These are phyloP conservation scores for Macrotyloma uniflorum DNA, from an alignment of 306 rosid genomes.

Conservation along the genomic window DNA sequence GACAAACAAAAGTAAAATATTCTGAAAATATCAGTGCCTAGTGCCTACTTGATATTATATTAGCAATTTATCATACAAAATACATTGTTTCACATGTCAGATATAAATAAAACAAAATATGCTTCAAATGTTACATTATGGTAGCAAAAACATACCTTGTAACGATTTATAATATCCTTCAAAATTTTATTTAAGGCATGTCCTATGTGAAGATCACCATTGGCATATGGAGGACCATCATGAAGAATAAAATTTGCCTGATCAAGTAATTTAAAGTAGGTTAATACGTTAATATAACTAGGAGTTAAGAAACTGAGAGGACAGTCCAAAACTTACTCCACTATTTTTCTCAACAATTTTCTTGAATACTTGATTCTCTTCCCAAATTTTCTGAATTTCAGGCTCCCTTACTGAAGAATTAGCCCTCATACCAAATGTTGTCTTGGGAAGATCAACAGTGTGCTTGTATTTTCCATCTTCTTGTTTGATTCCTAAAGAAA, in stretches of 20 bases:
- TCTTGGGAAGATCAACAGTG: slow-evolving; percentile 95
- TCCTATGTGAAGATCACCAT: slow-evolving; percentile 98
- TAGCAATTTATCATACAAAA: slow-evolving; percentile 21
- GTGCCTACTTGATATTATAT: slow-evolving; percentile 10
- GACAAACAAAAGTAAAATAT: slow-evolving; percentile 33
- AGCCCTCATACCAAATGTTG: slow-evolving; percentile 92
- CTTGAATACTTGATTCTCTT: slow-evolving; percentile 78
- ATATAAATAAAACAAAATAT: slow-evolving; percentile 17
- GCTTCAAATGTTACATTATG: not conserved
- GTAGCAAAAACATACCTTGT: slow-evolving; percentile 63
- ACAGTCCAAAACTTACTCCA: slow-evolving; percentile 62
- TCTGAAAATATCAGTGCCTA: slow-evolving; percentile 10
- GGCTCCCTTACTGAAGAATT: slow-evolving; percentile 85
- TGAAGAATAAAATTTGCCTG: slow-evolving; percentile 91
- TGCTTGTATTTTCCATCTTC: slow-evolving; percentile 96
- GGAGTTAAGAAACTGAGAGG: slow-evolving; percentile 1
- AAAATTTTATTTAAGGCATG: slow-evolving; percentile 94
- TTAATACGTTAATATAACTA: slow-evolving; percentile 37
- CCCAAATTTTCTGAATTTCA: slow-evolving; percentile 95
- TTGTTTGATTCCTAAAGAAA: slow-evolving; percentile 66
- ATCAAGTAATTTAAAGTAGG: slow-evolving; percentile 38
- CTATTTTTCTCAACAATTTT: slow-evolving; percentile 73
- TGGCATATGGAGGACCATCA: slow-evolving; percentile 98
- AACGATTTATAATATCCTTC: slow-evolving; percentile 95
- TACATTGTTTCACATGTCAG: not conserved